These are phyloP conservation scores for Talaromyces trachyspermus DNA, from an alignment of 495 filamentous ascomycete genomes.

Conservation along the genomic window DNA sequence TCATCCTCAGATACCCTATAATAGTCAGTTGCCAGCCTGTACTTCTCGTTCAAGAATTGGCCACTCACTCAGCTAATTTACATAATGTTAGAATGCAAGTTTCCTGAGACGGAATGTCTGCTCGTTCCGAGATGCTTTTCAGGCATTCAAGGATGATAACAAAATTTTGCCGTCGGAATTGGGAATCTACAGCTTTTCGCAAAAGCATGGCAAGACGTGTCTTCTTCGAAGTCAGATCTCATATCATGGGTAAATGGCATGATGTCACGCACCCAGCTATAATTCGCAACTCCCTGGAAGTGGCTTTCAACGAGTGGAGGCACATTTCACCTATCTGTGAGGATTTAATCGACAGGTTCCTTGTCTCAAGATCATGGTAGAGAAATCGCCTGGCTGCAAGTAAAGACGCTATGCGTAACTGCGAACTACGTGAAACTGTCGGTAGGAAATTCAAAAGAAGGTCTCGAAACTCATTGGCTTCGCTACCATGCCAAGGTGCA, in stretches of 20 bases:
- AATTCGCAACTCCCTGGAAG: constrained; percentile 76
- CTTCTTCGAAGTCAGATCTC: constrained; percentile 37
- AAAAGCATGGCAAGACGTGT: constrained; percentile 61
- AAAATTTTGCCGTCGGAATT: constrained; percentile 55
- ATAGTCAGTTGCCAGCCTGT: not conserved
- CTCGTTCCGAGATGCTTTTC: constrained; percentile 58
- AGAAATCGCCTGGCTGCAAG: constrained; percentile 59
- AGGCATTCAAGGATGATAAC: constrained; percentile 60
- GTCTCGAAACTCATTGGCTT: constrained; percentile 40
- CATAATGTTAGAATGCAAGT: constrained; percentile 79
- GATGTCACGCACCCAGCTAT: constrained; percentile 53
- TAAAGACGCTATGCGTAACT: constrained; percentile 65
- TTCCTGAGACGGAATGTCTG: constrained; percentile 60
- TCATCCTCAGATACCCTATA: constrained; percentile 57
- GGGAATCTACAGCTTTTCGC: constrained; percentile 32
- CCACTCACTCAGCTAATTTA: constrained; percentile 59
- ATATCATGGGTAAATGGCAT: constrained; percentile 3
- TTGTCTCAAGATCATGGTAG: constrained; percentile 49
- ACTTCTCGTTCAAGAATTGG: not conserved
- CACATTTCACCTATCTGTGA: constrained; percentile 72
- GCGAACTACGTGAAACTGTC: constrained; percentile 50
- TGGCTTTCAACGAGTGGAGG: constrained; percentile 70
- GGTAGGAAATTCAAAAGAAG: constrained; percentile 50
- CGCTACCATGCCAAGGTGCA: constrained; percentile 16
- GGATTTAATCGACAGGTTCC: constrained; percentile 55